Percentiles rank a stretch among this genome's conserved stretches.
These are phyloP conservation scores for Colletotrichum sp. DNA, from an alignment of 2,329 filamentous ascomycete genomes.

Conservation along the genomic window DNA sequence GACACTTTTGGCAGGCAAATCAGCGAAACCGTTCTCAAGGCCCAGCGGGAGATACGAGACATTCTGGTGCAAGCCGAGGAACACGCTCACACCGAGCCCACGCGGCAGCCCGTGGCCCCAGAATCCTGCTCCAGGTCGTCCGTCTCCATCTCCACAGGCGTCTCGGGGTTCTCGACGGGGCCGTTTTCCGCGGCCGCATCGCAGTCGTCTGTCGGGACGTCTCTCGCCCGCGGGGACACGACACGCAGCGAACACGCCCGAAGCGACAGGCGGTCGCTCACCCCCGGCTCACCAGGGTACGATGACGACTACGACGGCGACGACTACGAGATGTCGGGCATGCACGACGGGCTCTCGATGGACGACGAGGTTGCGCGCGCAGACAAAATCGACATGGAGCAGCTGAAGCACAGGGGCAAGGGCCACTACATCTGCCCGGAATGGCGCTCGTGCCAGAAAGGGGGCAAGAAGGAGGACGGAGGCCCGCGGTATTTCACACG, in stretches of 20 bases:
- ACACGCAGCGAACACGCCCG: not conserved
- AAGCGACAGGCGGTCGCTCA: not conserved
- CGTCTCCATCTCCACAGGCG: slow-evolving; percentile 7
- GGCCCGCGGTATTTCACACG: slow-evolving; percentile 43
- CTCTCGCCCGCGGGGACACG: not conserved
- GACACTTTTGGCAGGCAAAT: not conserved
- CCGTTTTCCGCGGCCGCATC: not conserved
- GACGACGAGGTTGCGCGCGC: not conserved
- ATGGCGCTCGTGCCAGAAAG: slow-evolving; percentile 40
- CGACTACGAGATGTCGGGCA: not conserved
- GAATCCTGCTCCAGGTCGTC: slow-evolving; percentile 19
- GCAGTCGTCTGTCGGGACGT: not conserved
- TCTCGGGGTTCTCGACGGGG: not conserved
- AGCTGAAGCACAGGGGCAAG: slow-evolving; percentile 42
- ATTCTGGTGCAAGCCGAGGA: not conserved
- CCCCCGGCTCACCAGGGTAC: not conserved
- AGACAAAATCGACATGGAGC: slow-evolving; percentile 35
- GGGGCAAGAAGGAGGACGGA: slow-evolving; percentile 43
- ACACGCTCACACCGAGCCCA: not conserved
- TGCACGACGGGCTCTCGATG: slow-evolving; percentile 28
- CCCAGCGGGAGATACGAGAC: not conserved
- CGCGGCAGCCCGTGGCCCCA: not conserved
- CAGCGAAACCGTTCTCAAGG: not conserved
- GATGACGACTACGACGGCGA: not conserved
- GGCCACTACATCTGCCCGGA: slow-evolving; percentile 42